These are phyloP conservation scores for Naganishia vaughanmartiniae DNA, from an alignment of 768 basidiomycete species.

Conservation along the genomic window DNA sequence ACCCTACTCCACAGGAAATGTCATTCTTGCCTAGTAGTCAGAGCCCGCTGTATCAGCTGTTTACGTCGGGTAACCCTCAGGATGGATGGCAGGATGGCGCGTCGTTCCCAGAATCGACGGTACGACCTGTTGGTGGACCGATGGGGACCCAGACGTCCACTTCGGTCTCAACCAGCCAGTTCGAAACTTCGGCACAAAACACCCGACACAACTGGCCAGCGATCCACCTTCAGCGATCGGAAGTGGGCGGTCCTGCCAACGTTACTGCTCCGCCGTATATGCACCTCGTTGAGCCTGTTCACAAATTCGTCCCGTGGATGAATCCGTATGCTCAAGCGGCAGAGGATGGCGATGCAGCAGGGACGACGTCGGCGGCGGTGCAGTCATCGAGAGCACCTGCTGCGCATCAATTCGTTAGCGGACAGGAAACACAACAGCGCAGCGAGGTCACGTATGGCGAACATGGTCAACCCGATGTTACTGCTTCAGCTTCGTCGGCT, in stretches of 20 bases:
- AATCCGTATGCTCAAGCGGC: not conserved
- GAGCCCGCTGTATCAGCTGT: conserved; percentile 31
- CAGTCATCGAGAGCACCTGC: conserved; percentile 10
- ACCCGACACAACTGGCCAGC: not conserved
- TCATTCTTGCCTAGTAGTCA: conserved; percentile 27
- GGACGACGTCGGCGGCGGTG: not conserved
- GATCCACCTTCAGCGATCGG: conserved; percentile 9
- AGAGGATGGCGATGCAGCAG: not conserved
- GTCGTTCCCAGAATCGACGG: conserved; percentile 12
- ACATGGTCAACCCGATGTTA: not conserved
- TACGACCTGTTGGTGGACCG: not conserved
- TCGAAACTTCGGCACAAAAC: not conserved
- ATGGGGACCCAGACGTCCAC: not conserved
- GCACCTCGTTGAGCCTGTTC: not conserved
- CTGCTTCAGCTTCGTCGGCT: not conserved
- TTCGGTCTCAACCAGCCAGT: not conserved
- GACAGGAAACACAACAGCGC: not conserved
- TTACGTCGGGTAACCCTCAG: conserved; percentile 6
- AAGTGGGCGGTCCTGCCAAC: not conserved
- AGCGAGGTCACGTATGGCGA: not conserved
- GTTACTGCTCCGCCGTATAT: not conserved
- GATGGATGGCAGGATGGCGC: conserved; percentile 16
- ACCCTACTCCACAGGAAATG: conserved; percentile 18
- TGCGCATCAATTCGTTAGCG: not conserved
- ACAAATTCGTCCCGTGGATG: conserved; percentile 2